Base-by-base conservation (phyloP, 352 stramenopile genomes). In the Phytophthora meadii region DNA sequence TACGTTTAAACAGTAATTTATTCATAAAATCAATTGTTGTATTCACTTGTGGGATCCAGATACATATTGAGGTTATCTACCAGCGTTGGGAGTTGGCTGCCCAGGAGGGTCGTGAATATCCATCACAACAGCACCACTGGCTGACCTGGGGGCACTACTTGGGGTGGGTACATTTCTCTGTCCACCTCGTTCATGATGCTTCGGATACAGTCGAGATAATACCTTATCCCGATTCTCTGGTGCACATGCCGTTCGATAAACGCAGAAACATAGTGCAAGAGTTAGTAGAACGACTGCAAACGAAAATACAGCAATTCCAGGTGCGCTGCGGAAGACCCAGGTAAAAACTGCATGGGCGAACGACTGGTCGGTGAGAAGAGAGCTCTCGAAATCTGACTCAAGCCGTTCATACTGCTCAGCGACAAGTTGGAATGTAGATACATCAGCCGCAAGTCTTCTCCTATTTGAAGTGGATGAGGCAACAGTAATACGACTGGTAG, bases 141-240 rank as follows among this genome's bases (percentile, higher is more conserved):
- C 25, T 19, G 4, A 19, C 10, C 28, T 49, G 40, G 40, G 11
- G 17, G 40, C 9, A 14, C 40, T 22, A 27, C 30, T 12, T 14
- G 30, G 30, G 30, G 30, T 36, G 9, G 30, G 9, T 36, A 36
- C 11, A 36, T 14, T 3, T 14, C 30, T 36, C 14, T 8, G 30
- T 3, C 30, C 30, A 34, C 8, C 28, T 34, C 3, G 28, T 10
- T 9, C 28, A 14, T 36, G 8, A 10, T 36, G 30, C 9, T 36
- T 36, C 30, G 67, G 56, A 37, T 69, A 61, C 3, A 76, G 49
- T 0, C 37, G 53, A 37, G 63, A 25, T 19, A 76, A 70, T 30
- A 81, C 63, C 24, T 76, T 78, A 64, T 92, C 83, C 45, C 87
- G 83, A 55, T 92, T 89, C 46, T 92, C 84, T 0, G 84, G 84